Evolutionary conservation across 2,329 filamentous ascomycete species (phyloP).

Genomic region (Verticillium tricorpus): DNA sequence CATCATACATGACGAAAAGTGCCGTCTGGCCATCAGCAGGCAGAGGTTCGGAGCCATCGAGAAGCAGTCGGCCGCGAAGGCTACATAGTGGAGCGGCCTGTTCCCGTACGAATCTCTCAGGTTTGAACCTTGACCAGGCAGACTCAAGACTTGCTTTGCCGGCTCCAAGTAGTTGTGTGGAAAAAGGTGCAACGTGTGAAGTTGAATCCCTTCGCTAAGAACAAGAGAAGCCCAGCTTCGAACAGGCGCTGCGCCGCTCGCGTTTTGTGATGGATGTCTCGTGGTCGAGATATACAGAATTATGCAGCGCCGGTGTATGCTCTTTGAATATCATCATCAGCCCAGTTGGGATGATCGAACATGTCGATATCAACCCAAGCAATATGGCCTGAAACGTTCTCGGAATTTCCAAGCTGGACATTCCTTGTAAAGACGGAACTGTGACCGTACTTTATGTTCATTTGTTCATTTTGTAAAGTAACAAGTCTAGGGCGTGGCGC

Average conservation of each 20-base stretch:
- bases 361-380: not conserved
- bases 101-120: not conserved
- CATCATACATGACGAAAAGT: not conserved
- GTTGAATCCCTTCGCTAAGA: not conserved
- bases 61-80: not conserved
- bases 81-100: not conserved
- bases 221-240: not conserved
- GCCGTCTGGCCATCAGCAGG: not conserved
- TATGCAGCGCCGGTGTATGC: too few species aligned
- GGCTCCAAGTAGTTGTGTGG: not conserved
- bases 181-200: not conserved
- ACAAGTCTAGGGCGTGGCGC: not conserved
- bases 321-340: too few species aligned
- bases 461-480: not conserved
- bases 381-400: not conserved
- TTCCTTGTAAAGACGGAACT: not conserved
- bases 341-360: not conserved
- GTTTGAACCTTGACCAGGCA: not conserved
- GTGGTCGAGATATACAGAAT: too few species aligned
- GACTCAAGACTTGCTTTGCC: not conserved
- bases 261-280: too few species aligned
- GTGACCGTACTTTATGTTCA: not conserved
- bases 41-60: not conserved
- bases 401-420: not conserved
- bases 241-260: not conserved